These are phyloP conservation scores for Beta lomatogona DNA, from an alignment of 179 eudicot species.

Conservation along the genomic window DNA sequence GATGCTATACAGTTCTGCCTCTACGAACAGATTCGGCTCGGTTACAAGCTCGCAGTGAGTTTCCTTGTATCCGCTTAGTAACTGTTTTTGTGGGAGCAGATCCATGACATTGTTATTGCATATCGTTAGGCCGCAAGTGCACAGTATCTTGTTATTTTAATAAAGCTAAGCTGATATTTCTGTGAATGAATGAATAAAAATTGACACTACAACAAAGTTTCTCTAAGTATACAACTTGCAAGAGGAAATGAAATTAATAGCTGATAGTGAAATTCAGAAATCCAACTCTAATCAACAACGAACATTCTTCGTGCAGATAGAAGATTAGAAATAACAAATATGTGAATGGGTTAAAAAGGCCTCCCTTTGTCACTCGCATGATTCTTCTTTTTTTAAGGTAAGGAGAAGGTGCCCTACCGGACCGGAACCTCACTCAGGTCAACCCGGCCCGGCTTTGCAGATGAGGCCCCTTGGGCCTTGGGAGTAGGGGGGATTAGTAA, in stretches of 20 bases:
- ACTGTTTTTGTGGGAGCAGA: background rate
- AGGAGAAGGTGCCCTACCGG: too few relatives aligned
- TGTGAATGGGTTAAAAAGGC: too few relatives aligned
- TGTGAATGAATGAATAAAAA: background rate
- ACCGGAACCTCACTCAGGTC: too few relatives aligned
- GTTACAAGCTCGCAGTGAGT: conserved; percentile 80
- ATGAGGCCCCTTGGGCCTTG: too few relatives aligned
- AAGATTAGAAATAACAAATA: too few relatives aligned
- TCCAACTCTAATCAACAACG: background rate
- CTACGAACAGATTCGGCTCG: conserved; percentile 84
- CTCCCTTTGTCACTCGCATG: too few relatives aligned
- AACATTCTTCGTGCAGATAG: too few relatives aligned
- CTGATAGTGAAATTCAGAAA: background rate
- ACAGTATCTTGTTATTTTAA: background rate
- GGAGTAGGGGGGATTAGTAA: too few relatives aligned
- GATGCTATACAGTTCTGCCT: conserved; percentile 94
- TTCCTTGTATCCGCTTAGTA: conserved; percentile 4
- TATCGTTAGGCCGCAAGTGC: background rate
- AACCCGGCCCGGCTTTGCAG: too few relatives aligned
- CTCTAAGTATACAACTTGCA: background rate
- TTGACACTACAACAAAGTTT: background rate
- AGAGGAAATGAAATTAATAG: background rate
- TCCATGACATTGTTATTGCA: background rate
- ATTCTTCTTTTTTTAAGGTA: too few relatives aligned
- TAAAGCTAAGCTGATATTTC: background rate